Conservation (phyloP, 441 rosid species). For the Metrosideros polymorpha region DNA sequence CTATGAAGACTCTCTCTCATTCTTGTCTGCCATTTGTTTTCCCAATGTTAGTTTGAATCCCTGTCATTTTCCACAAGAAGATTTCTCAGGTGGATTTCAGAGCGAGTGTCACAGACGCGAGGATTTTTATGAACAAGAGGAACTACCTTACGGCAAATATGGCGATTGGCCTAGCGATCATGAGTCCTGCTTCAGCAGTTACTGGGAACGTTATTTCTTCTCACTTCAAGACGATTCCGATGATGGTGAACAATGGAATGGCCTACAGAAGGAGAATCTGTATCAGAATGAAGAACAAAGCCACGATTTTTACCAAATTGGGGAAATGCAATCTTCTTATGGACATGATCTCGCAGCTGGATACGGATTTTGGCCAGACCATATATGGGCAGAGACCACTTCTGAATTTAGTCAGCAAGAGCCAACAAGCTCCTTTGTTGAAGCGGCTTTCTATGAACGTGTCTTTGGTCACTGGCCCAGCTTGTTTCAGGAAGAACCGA, state of each 20-base stretch:
- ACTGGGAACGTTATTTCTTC: background rate
- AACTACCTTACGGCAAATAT: background rate
- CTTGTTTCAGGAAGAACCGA: background rate
- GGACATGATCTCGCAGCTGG: background rate
- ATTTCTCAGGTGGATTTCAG: background rate
- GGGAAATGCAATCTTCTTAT: background rate
- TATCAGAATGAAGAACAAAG: background rate
- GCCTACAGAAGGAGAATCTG: background rate
- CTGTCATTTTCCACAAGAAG: background rate
- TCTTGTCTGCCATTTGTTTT: background rate
- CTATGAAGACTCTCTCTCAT: background rate
- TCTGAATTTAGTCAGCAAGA: background rate
- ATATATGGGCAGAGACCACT: background rate
- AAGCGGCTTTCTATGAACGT: background rate
- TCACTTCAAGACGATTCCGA: background rate
- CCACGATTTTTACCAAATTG: background rate
- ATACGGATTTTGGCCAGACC: background rate
- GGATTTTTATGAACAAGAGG: background rate
- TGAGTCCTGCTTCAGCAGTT: background rate
- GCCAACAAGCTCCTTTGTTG: background rate
- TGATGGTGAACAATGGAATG: background rate
- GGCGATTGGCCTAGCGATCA: background rate
- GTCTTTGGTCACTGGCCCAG: conserved; percentile 30
- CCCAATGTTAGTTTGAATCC: background rate
- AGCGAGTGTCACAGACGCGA: background rate